phyloP scores from a whole-genome alignment of 495 filamentous ascomycete genomes.

The Penicillium crystallinum region DNA sequence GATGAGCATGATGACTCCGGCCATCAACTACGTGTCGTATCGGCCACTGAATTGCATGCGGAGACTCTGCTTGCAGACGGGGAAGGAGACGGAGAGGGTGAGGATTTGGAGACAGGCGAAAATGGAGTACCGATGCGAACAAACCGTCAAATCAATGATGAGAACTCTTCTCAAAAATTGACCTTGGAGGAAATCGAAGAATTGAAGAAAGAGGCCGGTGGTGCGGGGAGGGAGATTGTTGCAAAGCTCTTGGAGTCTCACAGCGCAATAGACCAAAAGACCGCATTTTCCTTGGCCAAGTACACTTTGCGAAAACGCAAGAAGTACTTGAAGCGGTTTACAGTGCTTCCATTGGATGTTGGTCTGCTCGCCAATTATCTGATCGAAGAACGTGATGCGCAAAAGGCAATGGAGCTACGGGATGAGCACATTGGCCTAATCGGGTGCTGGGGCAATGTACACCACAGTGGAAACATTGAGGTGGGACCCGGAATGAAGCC shows the following conservation, averaged over 20 bases:
- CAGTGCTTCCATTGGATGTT: conserved; percentile 76
- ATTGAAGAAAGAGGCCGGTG: conserved; percentile 71
- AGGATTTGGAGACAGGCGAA: conserved; percentile 46
- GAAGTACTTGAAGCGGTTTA: conserved; percentile 88
- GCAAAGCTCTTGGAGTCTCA: conserved; percentile 81
- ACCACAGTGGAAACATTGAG: conserved; percentile 39
- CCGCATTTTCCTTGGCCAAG: conserved; percentile 85
- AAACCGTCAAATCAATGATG: conserved; percentile 74
- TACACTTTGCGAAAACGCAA: conserved; percentile 90
- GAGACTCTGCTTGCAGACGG: conserved; percentile 59
- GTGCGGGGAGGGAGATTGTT: conserved; percentile 82
- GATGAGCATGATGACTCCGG: conserved; percentile 57
- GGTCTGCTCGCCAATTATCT: conserved; percentile 65
- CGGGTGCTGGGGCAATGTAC: conserved; percentile 60
- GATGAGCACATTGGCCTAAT: conserved; percentile 79
- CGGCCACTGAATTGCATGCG: conserved; percentile 74
- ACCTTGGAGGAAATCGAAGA: conserved; percentile 86
- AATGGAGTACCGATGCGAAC: conserved; percentile 65
- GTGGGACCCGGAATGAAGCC: conserved; percentile 33
- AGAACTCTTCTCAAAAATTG: conserved; percentile 73
- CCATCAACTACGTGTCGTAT: conserved; percentile 69
- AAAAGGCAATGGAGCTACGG: conserved; percentile 79
- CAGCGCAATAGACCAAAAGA: conserved; percentile 85
- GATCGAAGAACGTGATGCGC: conserved; percentile 68
- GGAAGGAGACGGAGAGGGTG: conserved; percentile 44